Evolutionary conservation across 176 grass and related monocot genomes (phyloP), one percentile per base, ranked within the genome.

Genomic region (Typha latifolia): DNA sequence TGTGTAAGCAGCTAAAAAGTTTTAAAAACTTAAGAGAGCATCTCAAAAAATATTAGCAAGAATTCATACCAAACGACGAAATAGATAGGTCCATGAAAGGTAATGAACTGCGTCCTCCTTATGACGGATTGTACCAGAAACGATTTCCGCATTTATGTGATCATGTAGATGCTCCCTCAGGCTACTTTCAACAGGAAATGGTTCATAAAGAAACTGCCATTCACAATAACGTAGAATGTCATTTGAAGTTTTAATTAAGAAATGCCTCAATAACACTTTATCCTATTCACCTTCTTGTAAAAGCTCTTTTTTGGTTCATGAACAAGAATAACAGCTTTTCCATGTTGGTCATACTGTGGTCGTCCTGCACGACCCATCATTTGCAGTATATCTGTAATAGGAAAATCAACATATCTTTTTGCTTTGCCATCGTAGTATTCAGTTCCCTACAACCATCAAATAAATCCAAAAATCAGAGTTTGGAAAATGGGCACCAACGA

Each of bases 301-400:
- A 97, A 97, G 78, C 93, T 96, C 80, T 97, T 91, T 89, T 97
- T 97, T 55, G 93, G 93, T 82, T 97, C 93, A 84, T 97, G 93
- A 59, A 97, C 82, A 81, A 97, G 88, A 89, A 91, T 97, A 63
- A 97, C 88, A 84, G 93, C 93, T 84, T 97, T 97, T 64, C 93
- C 93, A 86, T 97, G 93, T 69, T 91, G 93, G 76, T 97, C 93
- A 59, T 86, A 97, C 68, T 97, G 88, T 16, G 93, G 93, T 61
- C 88, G 85, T 68, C 93, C 88, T 12, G 93, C 93, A 77, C 93
- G 93, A 49, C 93, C 93, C 93, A 97, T 97, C 93, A 97, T 97
- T 86, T 97, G 93, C 67, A 97, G 74, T 84, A 97, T 91, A 80
- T 97, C 85, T 70, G 93, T 97, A 66, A 97, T 97, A 75, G 84